Evolutionary conservation across 2,329 filamentous ascomycete species (phyloP), one percentile per base, ranked within the genome.

Genomic region (Chaetomiaceae sp.): DNA sequence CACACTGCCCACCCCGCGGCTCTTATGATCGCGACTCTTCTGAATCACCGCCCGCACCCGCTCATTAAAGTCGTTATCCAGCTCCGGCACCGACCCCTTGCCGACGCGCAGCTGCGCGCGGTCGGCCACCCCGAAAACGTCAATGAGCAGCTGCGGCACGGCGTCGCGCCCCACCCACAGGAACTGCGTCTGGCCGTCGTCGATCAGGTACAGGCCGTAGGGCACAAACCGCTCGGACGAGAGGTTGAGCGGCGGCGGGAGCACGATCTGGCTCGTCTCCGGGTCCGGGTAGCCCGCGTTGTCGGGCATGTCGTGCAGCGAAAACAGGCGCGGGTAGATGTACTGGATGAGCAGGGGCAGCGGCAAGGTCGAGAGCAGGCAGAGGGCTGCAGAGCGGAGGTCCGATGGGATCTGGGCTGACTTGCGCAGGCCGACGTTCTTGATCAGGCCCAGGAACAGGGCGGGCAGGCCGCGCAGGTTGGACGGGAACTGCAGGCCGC

Each of bases 11-110:
- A 94, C 91, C 2, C 91, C 91, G 66, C 91, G 88, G 27, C 88
- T 81, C 68, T 84, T 81, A 73, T 95, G 87, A 66, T 97, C 92
- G 53, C 87, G 81, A 69, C 89, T 95, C 83, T 99, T 99, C 64
- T 91, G 86, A 53, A 96, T 75, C 9, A 99, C 91, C 6, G 88
- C 88, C 47, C 94, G 84, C 33, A 99, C 87, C 23, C 92, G 84
- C 75, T 97, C 92, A 72, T 91, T 97, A 78, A 97, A 96, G 69
- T 99, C 94, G 63, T 90, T 92, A 63, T 97, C 94, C 36, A 97
- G 75, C 62, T 95, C 85, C 0, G 92, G 91, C 59, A 99, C 72
- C 4, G 84, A 83, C 22, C 86, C 86, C 79, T 99, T 99, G 69
- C 94, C 94, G 59, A 96, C 89, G 61, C 90, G 91, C 57, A 99